phyloP scores from a whole-genome alignment of 345 rosid genomes.

The Chamaenerion angustifolium region DNA sequence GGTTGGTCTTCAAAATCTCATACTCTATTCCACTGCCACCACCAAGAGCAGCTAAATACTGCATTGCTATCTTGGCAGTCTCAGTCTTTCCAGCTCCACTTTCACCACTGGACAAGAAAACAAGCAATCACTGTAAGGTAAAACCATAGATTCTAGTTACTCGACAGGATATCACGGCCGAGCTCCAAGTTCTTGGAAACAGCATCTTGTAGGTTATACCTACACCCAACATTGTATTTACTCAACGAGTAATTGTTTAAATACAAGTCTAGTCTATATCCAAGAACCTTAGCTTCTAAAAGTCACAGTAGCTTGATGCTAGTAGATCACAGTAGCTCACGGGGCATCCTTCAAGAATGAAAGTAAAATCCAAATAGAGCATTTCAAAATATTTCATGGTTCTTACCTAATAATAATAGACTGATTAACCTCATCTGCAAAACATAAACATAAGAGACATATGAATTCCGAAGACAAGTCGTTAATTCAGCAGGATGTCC shows the following conservation, averaged over 20 bases:
- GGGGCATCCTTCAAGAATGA: too few relatives aligned
- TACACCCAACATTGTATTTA: too few relatives aligned
- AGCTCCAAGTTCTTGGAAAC: too few relatives aligned
- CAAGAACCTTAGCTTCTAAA: too few relatives aligned
- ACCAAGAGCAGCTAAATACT: conserved; percentile 97
- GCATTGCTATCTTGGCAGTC: conserved; percentile 99
- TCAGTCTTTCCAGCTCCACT: conserved; percentile 61
- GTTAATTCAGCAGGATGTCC: not conserved
- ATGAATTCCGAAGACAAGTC: not conserved
- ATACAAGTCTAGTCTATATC: too few relatives aligned
- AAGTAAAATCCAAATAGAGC: too few relatives aligned
- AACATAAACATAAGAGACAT: conserved; percentile 15
- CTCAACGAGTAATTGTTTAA: too few relatives aligned
- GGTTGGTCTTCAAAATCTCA: conserved; percentile 95
- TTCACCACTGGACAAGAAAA: conserved; percentile 29
- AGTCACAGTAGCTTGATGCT: too few relatives aligned
- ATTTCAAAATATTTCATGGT: not conserved
- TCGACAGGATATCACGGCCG: too few relatives aligned
- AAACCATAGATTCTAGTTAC: too few relatives aligned
- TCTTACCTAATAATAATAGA: conserved; percentile 97
- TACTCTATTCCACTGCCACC: conserved; percentile 98
- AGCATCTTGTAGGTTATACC: too few relatives aligned
- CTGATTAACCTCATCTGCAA: conserved; percentile 96
- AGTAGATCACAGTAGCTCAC: too few relatives aligned
- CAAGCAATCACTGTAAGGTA: not conserved